Conservation (phyloP, 2,329 filamentous ascomycete species). For the Dactylellina parvicollis region DNA sequence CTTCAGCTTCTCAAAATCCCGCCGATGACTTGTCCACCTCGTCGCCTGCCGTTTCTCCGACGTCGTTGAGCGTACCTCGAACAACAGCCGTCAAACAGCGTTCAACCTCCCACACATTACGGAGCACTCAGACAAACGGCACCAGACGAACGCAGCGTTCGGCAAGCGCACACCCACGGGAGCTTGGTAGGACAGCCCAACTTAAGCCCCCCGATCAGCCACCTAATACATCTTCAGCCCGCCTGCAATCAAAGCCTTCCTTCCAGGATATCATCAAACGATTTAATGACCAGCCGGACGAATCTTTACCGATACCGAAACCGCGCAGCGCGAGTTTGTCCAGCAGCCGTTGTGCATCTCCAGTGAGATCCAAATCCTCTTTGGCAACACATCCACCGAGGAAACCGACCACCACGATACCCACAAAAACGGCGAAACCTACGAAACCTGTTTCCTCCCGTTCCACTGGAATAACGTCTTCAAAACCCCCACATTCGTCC, state of each 20-base stretch:
- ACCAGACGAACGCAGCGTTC: conserved; percentile 42
- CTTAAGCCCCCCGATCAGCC: conserved; percentile 43
- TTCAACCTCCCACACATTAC: conserved; percentile 37
- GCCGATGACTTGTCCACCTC: conserved; percentile 37
- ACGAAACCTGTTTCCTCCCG: conserved; percentile 27
- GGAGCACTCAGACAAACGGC: conserved; percentile 28
- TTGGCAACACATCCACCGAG: conserved; percentile 44
- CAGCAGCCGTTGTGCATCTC: conserved; percentile 48
- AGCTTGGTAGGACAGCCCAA: conserved; percentile 34
- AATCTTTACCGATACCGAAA: conserved; percentile 46
- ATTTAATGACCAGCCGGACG: conserved; percentile 49
- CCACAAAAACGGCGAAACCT: conserved; percentile 2
- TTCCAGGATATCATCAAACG: conserved; percentile 52
- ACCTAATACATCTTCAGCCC: conserved; percentile 25
- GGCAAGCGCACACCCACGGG: conserved; percentile 47
- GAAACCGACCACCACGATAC: conserved; percentile 15
- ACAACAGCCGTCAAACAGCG: conserved; percentile 37
- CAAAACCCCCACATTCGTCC: conserved; percentile 18
- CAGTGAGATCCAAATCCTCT: conserved; percentile 47
- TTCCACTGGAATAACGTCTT: conserved; percentile 2
- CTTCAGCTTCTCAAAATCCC: conserved; percentile 11
- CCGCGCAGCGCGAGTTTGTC: conserved; percentile 44
- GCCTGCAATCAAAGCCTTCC: conserved; percentile 44
- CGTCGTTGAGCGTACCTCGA: conserved; percentile 14
- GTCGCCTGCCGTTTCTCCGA: conserved; percentile 29